Evolutionary conservation across 305 asterid species (phyloP).

Genomic region (Fraxinus xanthoxyloides): DNA sequence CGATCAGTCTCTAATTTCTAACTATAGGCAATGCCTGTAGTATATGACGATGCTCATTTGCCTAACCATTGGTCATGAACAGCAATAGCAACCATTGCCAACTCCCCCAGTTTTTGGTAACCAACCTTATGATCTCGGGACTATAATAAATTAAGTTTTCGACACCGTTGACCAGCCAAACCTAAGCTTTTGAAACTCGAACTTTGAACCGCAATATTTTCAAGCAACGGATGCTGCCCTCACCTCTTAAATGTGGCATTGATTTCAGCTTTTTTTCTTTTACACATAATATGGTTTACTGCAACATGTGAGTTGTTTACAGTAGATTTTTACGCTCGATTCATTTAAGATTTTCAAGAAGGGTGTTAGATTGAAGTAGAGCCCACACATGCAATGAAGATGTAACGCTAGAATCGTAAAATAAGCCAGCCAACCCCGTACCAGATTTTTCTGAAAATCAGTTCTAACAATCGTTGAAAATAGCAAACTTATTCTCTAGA

Average conservation of each 20-base stretch:
- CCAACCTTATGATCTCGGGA: background rate
- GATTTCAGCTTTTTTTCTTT: background rate
- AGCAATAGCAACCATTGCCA: background rate
- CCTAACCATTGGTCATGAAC: background rate
- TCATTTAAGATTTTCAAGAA: background rate
- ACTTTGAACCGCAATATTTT: background rate
- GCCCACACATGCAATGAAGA: background rate
- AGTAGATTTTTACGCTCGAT: background rate
- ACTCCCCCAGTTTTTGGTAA: background rate
- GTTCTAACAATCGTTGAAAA: background rate
- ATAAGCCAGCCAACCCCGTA: background rate
- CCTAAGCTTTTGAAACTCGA: background rate
- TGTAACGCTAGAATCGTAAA: background rate
- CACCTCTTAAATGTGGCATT: background rate
- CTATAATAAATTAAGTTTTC: background rate
- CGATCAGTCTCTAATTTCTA: background rate
- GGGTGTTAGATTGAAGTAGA: background rate
- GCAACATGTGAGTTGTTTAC: background rate
- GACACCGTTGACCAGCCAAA: background rate
- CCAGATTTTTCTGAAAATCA: background rate
- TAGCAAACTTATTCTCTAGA: background rate
- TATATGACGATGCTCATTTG: background rate
- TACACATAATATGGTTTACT: background rate
- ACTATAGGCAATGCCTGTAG: background rate
- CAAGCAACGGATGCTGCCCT: background rate